Evolutionary conservation across 108 stramenopile species (phyloP).

Genomic region (Fragilariopsis cylindrus): DNA sequence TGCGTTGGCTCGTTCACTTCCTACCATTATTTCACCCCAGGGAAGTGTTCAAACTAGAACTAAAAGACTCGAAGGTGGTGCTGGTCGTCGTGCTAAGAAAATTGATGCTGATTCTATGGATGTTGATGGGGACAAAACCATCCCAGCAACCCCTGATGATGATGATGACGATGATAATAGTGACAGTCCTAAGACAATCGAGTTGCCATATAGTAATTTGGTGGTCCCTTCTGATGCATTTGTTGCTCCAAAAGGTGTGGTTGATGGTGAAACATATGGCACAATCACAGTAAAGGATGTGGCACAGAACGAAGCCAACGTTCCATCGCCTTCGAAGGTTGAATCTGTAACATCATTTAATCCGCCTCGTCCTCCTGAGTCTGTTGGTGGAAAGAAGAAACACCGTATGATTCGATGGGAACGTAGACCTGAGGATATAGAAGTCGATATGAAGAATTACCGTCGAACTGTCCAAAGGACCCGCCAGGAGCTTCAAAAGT

Average conservation of each 20-base stretch:
- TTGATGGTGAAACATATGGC: conserved; percentile 8
- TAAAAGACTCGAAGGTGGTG: conserved; percentile 19
- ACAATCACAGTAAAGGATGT: conserved; percentile 13
- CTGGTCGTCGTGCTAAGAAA: conserved; percentile 7
- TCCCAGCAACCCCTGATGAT: conserved; percentile 36
- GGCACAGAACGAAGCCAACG: conserved; percentile 16
- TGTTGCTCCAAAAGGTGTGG: conserved; percentile 37
- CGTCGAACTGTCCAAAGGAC: conserved; percentile 77
- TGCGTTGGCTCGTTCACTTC: conserved; percentile 45
- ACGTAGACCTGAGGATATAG: conserved; percentile 71
- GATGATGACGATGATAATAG: too few relatives aligned
- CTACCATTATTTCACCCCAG: conserved; percentile 18
- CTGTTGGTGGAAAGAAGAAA: conserved; percentile 72
- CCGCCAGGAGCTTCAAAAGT: conserved; percentile 63
- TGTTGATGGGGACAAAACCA: conserved; percentile 33
- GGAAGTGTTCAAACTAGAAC: conserved; percentile 22
- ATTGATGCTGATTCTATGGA: conserved; percentile 42
- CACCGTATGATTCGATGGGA: conserved; percentile 85
- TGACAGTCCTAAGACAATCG: conserved; percentile 22
- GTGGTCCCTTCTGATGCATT: conserved; percentile 39
- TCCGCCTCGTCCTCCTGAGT: conserved; percentile 88
- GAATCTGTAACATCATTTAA: conserved; percentile 77
- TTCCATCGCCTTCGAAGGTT: conserved; percentile 56
- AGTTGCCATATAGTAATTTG: conserved; percentile 15
- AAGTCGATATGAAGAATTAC: conserved; percentile 74